Evolutionary conservation across 768 basidiomycete genomes (phyloP), one percentile per base, ranked within the genome.

Genomic region (Pisolithus sp.): DNA sequence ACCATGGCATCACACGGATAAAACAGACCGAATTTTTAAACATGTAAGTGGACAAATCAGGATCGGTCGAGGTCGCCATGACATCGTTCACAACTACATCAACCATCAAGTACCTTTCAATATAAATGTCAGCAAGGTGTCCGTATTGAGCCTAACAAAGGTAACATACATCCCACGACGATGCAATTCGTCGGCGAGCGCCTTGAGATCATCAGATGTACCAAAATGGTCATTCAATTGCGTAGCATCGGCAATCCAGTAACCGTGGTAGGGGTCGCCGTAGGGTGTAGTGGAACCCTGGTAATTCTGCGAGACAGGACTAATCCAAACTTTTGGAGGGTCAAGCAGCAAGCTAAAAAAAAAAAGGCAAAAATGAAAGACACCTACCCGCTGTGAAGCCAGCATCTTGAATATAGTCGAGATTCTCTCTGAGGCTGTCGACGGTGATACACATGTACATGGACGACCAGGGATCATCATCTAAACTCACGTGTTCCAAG

Each of bases 31-130:
- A 52, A 26, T 84, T 73, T 61, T 82, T 84, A 73, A 89, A 86
- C 67, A 84, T 76, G 66, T 80, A 89, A 0, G 67, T 68, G 10
- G 85, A 85, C 53, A 79, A 77, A 63, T 85, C 80, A 15, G 86
- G 85, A 6, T 71, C 78, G 34, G 70, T 73, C 3, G 80, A 78
- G 3, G 81, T 79, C 1, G 85, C 71, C 76, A 90, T 91, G 46
- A 94, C 89, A 66, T 93, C 87, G 66, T 93, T 93, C 31, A 87
- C 81, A 37, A 93, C 86, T 30, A 88, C 68, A 60, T 93, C 90
- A 45, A 92, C 82, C 88, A 91, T 92, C 55, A 93, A 71, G 65
- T 84, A 90, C 82, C 75, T 76, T 53, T 41, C 21, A 31, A 30
- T 10, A 30, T 10, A 18, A 24, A 34, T 18, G 48, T 49, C 36